Evolutionary conservation across 1,284 basidiomycete species (phyloP).

Genomic region (Pseudozyma pruni): DNA sequence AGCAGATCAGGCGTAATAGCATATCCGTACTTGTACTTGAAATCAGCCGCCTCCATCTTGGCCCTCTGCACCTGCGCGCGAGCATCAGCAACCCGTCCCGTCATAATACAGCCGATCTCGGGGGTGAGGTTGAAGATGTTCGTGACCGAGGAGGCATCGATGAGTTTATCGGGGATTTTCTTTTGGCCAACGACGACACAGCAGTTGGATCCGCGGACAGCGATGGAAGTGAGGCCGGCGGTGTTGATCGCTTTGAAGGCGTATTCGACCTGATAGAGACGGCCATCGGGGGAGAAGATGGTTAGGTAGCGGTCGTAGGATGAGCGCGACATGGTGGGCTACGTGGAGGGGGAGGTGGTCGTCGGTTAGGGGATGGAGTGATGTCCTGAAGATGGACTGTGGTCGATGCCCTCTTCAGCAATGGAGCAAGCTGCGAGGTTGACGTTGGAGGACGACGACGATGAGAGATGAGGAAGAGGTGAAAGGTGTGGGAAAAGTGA

Average conservation of each 20-base stretch:
- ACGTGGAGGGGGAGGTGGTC: too few relatives aligned
- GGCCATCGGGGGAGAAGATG: constrained; percentile 67
- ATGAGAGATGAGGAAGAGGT: neutral
- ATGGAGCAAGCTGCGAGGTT: neutral
- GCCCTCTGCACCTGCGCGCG: constrained; percentile 89
- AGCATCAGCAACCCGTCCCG: constrained; percentile 93
- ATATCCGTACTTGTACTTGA: constrained; percentile 94
- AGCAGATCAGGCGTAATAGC: constrained; percentile 96
- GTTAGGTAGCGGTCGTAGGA: constrained; percentile 67
- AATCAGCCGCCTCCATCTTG: constrained; percentile 89
- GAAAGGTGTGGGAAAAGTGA: constrained; percentile 23
- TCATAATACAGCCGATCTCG: constrained; percentile 97
- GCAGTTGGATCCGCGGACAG: constrained; percentile 92
- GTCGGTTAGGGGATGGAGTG: too few relatives aligned
- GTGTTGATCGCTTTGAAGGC: constrained; percentile 99
- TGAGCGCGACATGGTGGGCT: constrained; percentile 64
- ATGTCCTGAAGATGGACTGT: too few relatives aligned
- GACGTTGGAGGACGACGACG: constrained; percentile 2
- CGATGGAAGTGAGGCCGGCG: constrained; percentile 91
- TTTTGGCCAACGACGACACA: constrained; percentile 96
- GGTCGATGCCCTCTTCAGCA: too few relatives aligned
- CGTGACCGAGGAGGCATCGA: constrained; percentile 92
- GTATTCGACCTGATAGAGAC: constrained; percentile 73
- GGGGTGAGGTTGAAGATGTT: constrained; percentile 97
- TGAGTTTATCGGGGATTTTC: constrained; percentile 98